Conservation (phyloP, 257 asterid genomes). For the Cinchona pubescens region DNA sequence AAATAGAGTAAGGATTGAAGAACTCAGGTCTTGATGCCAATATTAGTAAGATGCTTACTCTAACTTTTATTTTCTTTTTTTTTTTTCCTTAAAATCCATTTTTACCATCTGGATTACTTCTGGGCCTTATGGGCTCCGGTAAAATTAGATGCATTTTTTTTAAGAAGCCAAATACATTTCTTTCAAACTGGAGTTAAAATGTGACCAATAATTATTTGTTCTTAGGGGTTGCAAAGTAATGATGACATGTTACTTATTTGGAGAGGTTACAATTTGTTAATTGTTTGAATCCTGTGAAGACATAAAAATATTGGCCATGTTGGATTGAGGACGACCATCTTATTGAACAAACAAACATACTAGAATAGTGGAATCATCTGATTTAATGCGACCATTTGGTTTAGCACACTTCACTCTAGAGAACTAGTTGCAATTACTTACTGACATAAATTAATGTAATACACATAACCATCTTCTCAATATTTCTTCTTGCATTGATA, state of each 20-base stretch:
- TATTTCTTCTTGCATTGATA: too few relatives aligned
- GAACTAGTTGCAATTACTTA: not conserved
- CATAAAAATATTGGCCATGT: not conserved
- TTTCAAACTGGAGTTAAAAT: not conserved
- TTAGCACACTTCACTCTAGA: not conserved
- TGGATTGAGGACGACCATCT: conserved; percentile 9
- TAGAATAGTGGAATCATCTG: too few relatives aligned
- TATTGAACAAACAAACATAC: conserved; percentile 6
- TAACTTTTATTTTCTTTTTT: not conserved
- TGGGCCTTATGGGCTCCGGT: too few relatives aligned
- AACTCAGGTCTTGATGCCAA: conserved; percentile 87
- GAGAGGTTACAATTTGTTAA: not conserved
- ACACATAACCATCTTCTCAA: too few relatives aligned
- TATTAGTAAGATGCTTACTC: conserved; percentile 54
- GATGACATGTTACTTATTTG: not conserved
- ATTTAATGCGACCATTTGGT: not conserved
- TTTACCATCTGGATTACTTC: not conserved
- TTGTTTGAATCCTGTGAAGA: conserved; percentile 10
- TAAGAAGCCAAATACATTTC: too few relatives aligned
- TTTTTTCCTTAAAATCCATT: too few relatives aligned
- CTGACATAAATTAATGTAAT: too few relatives aligned
- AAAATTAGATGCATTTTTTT: too few relatives aligned
- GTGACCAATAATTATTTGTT: not conserved
- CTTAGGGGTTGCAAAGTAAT: not conserved
- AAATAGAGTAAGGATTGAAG: conserved; percentile 64